Evolutionary conservation across 352 stramenopile species (phyloP).

Genomic region (Bremia lactucae): DNA sequence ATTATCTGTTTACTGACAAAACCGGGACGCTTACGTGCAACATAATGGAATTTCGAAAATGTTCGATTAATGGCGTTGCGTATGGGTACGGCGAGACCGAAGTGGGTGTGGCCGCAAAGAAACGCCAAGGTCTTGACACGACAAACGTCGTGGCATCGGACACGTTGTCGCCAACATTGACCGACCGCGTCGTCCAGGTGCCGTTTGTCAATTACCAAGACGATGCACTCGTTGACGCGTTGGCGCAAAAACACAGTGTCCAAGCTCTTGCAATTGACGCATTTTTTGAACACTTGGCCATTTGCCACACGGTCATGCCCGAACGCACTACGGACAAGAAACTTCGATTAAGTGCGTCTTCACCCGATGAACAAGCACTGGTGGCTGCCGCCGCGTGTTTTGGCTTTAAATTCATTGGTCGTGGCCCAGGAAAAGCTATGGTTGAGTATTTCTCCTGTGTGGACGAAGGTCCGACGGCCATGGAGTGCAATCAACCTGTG

Average conservation of each 20-base stretch:
- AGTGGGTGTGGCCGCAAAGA: constrained; percentile 64
- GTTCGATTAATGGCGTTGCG: constrained; percentile 87
- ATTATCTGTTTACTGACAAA: constrained; percentile 92
- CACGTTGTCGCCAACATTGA: too few relatives aligned
- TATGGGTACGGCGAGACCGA: constrained; percentile 88
- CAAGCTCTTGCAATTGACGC: constrained; percentile 41
- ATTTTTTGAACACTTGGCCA: constrained; percentile 84
- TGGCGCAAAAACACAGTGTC: constrained; percentile 24
- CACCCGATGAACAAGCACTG: constrained; percentile 84
- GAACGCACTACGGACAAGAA: constrained; percentile 86
- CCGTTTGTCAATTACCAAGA: constrained; percentile 86
- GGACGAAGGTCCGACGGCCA: constrained; percentile 23
- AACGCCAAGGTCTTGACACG: constrained; percentile 41
- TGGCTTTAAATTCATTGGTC: constrained; percentile 71
- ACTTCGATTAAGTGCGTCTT: constrained; percentile 85
- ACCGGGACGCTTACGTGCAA: constrained; percentile 93
- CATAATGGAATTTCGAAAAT: constrained; percentile 96
- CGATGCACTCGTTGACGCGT: constrained; percentile 56
- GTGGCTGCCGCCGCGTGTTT: constrained; percentile 76
- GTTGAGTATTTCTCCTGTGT: constrained; percentile 64
- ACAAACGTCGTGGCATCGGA: constrained; percentile 3
- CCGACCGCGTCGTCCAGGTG: constrained; percentile 47
- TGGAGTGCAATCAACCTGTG: constrained; percentile 21
- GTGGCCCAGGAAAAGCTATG: constrained; percentile 59
- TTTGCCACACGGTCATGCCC: constrained; percentile 96